These are phyloP conservation scores for Stenocarpella maydis DNA, from an alignment of 2,329 filamentous ascomycete species.

Conservation along the genomic window DNA sequence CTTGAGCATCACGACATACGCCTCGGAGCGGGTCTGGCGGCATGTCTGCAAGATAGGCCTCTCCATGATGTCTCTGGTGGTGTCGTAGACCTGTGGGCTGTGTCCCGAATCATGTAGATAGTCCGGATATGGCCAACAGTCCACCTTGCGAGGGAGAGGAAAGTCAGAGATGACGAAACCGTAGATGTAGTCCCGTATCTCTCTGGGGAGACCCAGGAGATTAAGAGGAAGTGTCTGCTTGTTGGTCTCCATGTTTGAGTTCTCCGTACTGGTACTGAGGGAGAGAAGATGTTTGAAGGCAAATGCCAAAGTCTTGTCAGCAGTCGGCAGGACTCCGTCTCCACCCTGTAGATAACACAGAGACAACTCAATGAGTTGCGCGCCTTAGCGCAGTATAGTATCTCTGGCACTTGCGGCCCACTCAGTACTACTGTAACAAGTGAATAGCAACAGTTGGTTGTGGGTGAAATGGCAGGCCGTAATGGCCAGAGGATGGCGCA, in stretches of 20 bases:
- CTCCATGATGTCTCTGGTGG: neutral
- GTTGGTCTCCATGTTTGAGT: neutral
- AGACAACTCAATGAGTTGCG: neutral
- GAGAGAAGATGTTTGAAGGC: neutral
- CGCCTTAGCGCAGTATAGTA: neutral
- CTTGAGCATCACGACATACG: neutral
- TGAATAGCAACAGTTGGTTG: neutral
- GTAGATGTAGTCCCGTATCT: slow-evolving; percentile 3
- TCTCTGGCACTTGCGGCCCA: too few relatives aligned
- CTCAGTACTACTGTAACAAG: neutral
- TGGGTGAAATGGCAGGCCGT: neutral
- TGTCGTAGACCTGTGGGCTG: neutral
- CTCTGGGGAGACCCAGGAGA: neutral
- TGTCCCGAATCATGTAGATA: neutral
- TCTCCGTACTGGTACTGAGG: too few relatives aligned
- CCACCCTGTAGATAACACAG: neutral
- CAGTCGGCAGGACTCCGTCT: too few relatives aligned
- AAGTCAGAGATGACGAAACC: neutral
- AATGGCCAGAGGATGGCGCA: neutral
- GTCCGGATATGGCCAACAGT: slow-evolving; percentile 8
- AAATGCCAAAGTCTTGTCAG: neutral
- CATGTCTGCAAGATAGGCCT: neutral
- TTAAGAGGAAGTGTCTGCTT: neutral
- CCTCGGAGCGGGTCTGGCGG: neutral
- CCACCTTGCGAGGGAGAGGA: neutral